Base-by-base conservation (phyloP, 345 rosid species). In the Citrus cavaleriei region DNA sequence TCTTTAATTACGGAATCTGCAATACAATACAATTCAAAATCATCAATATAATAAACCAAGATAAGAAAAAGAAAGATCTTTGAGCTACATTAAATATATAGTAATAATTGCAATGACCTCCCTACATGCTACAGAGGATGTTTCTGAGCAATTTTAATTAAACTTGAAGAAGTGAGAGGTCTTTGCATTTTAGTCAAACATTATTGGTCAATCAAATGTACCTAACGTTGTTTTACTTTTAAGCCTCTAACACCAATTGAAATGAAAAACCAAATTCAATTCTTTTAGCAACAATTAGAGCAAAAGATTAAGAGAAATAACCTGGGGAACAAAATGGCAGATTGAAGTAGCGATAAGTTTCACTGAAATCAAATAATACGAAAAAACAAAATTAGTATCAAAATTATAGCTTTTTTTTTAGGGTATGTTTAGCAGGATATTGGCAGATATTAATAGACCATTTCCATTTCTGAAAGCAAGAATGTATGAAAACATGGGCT, bases 331-430 rank as follows among this genome's bases (percentile, higher is more conserved):
- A 92, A 85, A 90, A 93, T 8, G 94, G 98, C 18, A 93, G 92
- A 84, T 93, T 93, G 37, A 90, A 93, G 76, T 92, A 92, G 57
- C 95, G 91, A 85, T 92, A 93, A 10, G 98, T 93, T 87, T 93
- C 93, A 81, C 98, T 93, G 92, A 25, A 75, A 85, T 49, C 81
- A 83, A 16, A 72, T 32, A 74, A 76, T 25, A 35, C 1, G 65
- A 55, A 64, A 77, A 75, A 77, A 74, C 72, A 73, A 77, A 74
- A 67, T 70, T 58, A 83, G 68, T 54, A 79, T 24, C 14, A 7
- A 62, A 42, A 59, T 8, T 10, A 28, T 1, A 61, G 9, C 38
- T 25, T 37, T 24, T 34, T 30, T 12, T 49, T 1, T 10, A 70
- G 19, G 40, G 40, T 27, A 30, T 32, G 62, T 72, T 21, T 30